phyloP scores from a whole-genome alignment of 495 filamentous ascomycete species.

The Xylaria intraflava region DNA sequence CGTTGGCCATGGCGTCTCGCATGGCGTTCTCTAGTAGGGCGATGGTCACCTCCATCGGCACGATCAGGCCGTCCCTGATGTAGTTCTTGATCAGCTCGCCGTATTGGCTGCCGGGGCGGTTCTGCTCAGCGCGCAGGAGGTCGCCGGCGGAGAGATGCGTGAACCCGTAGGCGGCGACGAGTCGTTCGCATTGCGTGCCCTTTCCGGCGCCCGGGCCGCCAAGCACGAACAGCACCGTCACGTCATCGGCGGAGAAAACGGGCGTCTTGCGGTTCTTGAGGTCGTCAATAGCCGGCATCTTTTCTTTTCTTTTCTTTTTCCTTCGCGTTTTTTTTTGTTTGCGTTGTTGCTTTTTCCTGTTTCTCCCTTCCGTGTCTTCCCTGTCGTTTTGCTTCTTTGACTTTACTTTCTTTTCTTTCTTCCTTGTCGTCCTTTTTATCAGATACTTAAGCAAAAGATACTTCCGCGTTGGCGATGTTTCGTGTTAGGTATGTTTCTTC shows the following conservation, averaged over 20 bases:
- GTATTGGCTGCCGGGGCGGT: slow-evolving; percentile 75
- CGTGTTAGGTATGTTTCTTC: too few relatives aligned
- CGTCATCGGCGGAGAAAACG: slow-evolving; percentile 70
- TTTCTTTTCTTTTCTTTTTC: slow-evolving; percentile 1
- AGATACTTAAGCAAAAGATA: too few relatives aligned
- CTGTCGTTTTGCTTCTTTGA: too few relatives aligned
- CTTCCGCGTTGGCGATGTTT: too few relatives aligned
- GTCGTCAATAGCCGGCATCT: slow-evolving; percentile 31
- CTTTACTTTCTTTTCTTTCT: neutral
- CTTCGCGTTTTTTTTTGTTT: neutral
- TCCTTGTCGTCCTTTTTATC: too few relatives aligned
- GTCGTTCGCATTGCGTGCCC: slow-evolving; percentile 80
- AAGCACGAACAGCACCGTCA: slow-evolving; percentile 84
- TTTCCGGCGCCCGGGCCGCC: slow-evolving; percentile 75
- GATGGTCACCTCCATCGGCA: slow-evolving; percentile 98
- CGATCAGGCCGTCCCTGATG: slow-evolving; percentile 90
- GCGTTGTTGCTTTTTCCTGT: neutral
- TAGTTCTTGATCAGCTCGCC: slow-evolving; percentile 82
- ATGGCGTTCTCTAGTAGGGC: slow-evolving; percentile 89
- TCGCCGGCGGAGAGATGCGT: slow-evolving; percentile 89
- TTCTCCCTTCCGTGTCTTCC: neutral
- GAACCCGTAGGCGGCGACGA: slow-evolving; percentile 88
- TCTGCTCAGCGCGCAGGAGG: slow-evolving; percentile 87
- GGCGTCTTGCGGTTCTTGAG: slow-evolving; percentile 50
- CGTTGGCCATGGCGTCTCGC: slow-evolving; percentile 48